phyloP scores from a whole-genome alignment of 1,139 yeast genomes.

The Wickerhamomyces sp. region DNA sequence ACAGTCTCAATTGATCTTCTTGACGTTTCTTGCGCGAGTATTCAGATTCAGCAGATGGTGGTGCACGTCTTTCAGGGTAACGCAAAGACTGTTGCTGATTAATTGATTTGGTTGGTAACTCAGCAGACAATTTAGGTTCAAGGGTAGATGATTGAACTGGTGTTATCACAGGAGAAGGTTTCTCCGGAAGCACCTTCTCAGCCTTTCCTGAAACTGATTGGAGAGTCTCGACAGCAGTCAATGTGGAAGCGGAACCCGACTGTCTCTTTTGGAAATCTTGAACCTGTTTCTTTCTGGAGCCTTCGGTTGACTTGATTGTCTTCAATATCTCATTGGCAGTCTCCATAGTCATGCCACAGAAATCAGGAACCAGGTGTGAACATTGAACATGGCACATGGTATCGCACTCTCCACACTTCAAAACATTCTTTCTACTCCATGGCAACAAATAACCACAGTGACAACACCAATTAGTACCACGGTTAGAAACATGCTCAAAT shows the following conservation, averaged over 20 bases:
- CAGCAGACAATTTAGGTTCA: slow-evolving; percentile 2
- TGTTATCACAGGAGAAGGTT: slow-evolving; percentile 3
- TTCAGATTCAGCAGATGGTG: slow-evolving; percentile 16
- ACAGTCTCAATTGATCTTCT: neutral
- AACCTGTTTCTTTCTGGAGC: slow-evolving; percentile 27
- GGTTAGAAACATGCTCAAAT: slow-evolving; percentile 83
- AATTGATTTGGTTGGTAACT: slow-evolving; percentile 13
- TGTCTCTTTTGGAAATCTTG: slow-evolving; percentile 17
- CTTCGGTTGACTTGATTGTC: slow-evolving; percentile 78
- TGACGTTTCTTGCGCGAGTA: slow-evolving; percentile 5
- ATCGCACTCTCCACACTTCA: slow-evolving; percentile 94
- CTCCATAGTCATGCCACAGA: slow-evolving; percentile 98
- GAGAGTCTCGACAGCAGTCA: slow-evolving; percentile 13
- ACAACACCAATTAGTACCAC: slow-evolving; percentile 98
- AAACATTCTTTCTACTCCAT: slow-evolving; percentile 90
- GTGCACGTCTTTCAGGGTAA: slow-evolving; percentile 15
- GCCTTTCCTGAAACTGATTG: neutral
- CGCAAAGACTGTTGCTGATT: slow-evolving; percentile 10
- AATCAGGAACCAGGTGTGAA: slow-evolving; percentile 92
- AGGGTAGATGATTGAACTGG: slow-evolving; percentile 8
- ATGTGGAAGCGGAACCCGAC: slow-evolving; percentile 20
- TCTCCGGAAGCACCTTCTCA: neutral
- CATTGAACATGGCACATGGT: slow-evolving; percentile 91
- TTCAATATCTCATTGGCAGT: slow-evolving; percentile 86
- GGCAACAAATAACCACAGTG: slow-evolving; percentile 97